phyloP scores from a whole-genome alignment of 2,329 filamentous ascomycete species.

The Fusarium gaditjirri region DNA sequence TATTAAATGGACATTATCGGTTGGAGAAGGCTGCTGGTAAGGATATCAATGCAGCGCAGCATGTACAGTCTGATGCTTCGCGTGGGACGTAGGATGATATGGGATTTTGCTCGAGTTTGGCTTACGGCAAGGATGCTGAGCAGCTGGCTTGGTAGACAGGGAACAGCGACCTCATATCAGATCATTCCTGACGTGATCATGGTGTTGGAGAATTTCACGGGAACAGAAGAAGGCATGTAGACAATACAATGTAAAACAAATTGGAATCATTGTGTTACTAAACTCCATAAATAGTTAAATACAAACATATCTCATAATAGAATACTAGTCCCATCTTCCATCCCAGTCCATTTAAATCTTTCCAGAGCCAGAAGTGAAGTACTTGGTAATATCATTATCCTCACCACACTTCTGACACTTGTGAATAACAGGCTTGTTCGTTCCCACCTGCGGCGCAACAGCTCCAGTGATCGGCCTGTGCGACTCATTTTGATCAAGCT shows the following conservation, averaged over 20 bases:
- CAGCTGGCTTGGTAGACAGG: background rate
- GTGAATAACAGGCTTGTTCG: constrained; percentile 14
- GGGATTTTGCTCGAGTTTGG: background rate
- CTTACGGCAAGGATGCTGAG: background rate
- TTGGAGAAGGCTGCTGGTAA: background rate
- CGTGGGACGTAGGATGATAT: background rate
- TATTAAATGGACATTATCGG: background rate
- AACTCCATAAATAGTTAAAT: background rate
- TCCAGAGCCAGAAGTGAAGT: background rate
- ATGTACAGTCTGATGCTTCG: background rate
- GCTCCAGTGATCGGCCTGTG: background rate
- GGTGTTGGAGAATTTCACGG: accelerated
- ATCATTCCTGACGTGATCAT: too few relatives aligned
- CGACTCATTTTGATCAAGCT: background rate
- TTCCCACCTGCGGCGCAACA: background rate
- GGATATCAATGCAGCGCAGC: constrained; percentile 9
- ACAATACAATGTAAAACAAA: accelerated
- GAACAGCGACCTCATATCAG: accelerated
- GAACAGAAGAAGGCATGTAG: accelerated
- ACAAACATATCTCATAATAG: background rate
- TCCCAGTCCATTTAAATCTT: background rate
- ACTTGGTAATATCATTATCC: constrained; percentile 21
- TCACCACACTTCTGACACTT: constrained; percentile 27
- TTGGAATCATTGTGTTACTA: background rate
- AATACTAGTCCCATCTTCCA: background rate